Evolutionary conservation across 305 asterid genomes (phyloP).

Genomic region (Stenogyne calaminthoides): DNA sequence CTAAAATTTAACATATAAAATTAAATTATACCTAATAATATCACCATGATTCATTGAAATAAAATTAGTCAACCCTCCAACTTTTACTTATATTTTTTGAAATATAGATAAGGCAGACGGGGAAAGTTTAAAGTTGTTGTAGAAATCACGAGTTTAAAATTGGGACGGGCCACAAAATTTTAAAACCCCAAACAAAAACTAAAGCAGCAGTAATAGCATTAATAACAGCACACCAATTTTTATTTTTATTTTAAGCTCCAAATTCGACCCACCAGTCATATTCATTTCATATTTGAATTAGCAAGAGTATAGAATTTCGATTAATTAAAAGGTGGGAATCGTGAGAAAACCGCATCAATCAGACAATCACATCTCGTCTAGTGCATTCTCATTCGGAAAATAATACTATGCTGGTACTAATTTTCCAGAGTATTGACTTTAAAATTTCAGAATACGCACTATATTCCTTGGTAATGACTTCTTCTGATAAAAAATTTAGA

Average conservation of each 20-base stretch:
- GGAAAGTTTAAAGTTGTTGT: too few relatives aligned
- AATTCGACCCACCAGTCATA: not conserved
- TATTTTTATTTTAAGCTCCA: not conserved
- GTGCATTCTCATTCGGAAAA: not conserved
- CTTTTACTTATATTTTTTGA: too few relatives aligned
- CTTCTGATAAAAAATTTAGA: not conserved
- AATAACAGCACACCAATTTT: too few relatives aligned
- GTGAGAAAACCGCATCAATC: not conserved
- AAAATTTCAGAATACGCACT: not conserved
- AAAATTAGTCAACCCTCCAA: too few relatives aligned
- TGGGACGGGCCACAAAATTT: too few relatives aligned
- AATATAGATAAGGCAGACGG: too few relatives aligned
- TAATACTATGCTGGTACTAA: not conserved
- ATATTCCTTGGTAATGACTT: conserved; percentile 13
- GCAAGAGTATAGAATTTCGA: not conserved
- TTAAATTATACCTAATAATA: too few relatives aligned
- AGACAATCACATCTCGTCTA: not conserved
- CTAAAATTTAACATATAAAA: too few relatives aligned
- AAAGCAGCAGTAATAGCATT: not conserved
- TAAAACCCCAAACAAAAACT: not conserved
- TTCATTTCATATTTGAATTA: not conserved
- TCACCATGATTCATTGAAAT: too few relatives aligned
- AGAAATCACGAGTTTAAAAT: too few relatives aligned
- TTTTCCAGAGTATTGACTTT: not conserved
- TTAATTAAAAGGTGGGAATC: not conserved